Evolutionary conservation across 1,284 basidiomycete genomes (phyloP).

Genomic region (Anthracocystis panici-leucophaei): DNA sequence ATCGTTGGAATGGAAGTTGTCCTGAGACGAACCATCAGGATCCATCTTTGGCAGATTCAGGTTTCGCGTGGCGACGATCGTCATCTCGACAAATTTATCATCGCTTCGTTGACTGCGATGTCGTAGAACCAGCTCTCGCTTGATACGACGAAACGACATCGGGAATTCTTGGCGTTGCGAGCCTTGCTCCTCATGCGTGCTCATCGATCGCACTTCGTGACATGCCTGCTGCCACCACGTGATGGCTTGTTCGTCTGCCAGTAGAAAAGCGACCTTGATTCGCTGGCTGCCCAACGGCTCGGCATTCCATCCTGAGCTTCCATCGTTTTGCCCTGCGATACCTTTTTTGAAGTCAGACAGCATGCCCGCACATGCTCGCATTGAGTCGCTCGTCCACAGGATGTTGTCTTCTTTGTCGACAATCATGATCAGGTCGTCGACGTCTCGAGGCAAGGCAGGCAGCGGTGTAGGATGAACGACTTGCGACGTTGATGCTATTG

Average conservation of each 20-base stretch:
- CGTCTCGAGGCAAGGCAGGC: background rate
- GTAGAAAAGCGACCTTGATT: slow-evolving; percentile 8
- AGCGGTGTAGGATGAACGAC: background rate
- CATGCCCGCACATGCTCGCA: slow-evolving; percentile 10
- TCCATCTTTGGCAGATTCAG: background rate
- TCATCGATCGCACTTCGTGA: background rate
- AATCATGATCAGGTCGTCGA: slow-evolving; percentile 6
- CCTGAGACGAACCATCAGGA: slow-evolving; percentile 13
- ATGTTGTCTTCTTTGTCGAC: slow-evolving; percentile 9
- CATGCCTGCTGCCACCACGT: slow-evolving; percentile 20
- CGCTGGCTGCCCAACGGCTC: background rate
- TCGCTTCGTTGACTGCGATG: slow-evolving; percentile 1
- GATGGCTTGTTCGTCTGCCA: slow-evolving; percentile 15
- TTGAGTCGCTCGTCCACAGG: slow-evolving; percentile 6
- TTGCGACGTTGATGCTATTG: background rate
- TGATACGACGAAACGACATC: background rate
- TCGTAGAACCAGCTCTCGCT: slow-evolving; percentile 10
- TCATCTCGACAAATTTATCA: slow-evolving; percentile 1
- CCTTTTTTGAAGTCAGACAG: background rate
- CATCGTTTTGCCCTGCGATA: background rate
- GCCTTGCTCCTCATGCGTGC: background rate
- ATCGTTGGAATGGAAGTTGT: background rate
- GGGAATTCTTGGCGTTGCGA: background rate
- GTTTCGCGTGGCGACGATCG: background rate
- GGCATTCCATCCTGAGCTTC: background rate